Evolutionary conservation across 768 basidiomycete genomes (phyloP).

Genomic region (Xanthoconium purpureum): DNA sequence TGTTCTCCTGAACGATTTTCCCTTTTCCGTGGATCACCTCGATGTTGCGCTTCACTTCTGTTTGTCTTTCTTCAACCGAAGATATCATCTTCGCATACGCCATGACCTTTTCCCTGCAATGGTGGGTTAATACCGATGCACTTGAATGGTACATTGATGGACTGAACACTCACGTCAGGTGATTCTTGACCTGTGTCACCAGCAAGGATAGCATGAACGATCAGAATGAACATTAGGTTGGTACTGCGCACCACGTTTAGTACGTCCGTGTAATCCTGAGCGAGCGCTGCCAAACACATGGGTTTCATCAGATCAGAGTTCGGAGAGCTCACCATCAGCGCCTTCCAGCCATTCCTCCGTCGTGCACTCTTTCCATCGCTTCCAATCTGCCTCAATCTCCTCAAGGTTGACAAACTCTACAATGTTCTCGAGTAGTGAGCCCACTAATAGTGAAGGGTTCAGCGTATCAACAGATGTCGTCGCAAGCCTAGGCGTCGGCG

Average conservation of each 20-base stretch:
- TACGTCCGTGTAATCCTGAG: slow-evolving; percentile 15
- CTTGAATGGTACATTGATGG: neutral
- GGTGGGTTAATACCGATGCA: slow-evolving; percentile 1
- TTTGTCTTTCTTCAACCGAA: slow-evolving; percentile 20
- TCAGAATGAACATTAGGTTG: neutral
- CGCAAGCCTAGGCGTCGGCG: slow-evolving; percentile 14
- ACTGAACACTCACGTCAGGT: slow-evolving; percentile 21
- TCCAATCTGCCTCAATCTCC: slow-evolving; percentile 23
- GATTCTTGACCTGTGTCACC: slow-evolving; percentile 26
- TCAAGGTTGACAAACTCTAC: slow-evolving; percentile 18
- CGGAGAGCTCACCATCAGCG: slow-evolving; percentile 23
- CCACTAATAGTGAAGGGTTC: slow-evolving; percentile 11
- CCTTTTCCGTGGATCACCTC: slow-evolving; percentile 18
- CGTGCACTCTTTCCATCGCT: slow-evolving; percentile 28
- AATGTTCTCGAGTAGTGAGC: slow-evolving; percentile 19
- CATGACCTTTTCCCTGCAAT: slow-evolving; percentile 20
- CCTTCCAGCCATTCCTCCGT: slow-evolving; percentile 32
- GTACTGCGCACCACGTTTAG: slow-evolving; percentile 20
- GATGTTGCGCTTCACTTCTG: slow-evolving; percentile 18
- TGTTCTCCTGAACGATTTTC: slow-evolving; percentile 21
- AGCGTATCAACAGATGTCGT: neutral
- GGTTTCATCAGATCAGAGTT: neutral
- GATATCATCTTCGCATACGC: slow-evolving; percentile 19
- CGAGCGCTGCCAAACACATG: slow-evolving; percentile 16
- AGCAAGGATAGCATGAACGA: neutral